Base-by-base conservation (phyloP, 139 green algal genomes). In the Haematococcus lacustris region DNA sequence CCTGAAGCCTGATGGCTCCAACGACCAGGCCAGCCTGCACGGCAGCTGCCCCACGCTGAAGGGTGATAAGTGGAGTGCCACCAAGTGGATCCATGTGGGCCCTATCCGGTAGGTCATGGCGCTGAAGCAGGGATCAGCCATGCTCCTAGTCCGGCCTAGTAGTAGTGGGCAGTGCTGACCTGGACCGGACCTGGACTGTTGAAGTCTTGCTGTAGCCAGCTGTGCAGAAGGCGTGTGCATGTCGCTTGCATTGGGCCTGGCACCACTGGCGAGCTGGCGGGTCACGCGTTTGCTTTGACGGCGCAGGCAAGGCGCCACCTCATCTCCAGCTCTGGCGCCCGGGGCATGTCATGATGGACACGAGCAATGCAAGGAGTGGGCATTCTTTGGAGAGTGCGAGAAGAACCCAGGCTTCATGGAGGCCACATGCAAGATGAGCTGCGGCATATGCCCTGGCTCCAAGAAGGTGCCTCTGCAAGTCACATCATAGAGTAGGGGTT, bases 21-120 rank as follows among this genome's bases (percentile, higher is more conserved):
- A 76, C 21, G 83, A 89, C 68, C 38, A 51, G 0, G 66, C 64
- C 34, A 81, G 70, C 66, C 64, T 87, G 38, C 87, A 91, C 64
- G 81, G 83, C 67, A 80, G 68, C 71, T 92, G 87, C 75, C 85
- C 87, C 21, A 86, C 80, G 1, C 35, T 77, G 1, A 74, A 76
- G 39, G 85, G 87, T n/a, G 66, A 83, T 37, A 91, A 89, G 59
- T 92, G 85, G 85, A 84, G 72, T 13, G 86, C 91, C 28, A 97
- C 91, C 40, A 94, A 93, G 71, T 97, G 91, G 89, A 94, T 97
- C 41, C 90, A 93, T 68, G 78, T 91, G 2, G 74, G 34, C 1
- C 72, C 66, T 2, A 85, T 88, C 71, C 63, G 73, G 85, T 83
- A 60, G 60, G 61, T 72, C 3, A 6, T 17, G 6, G 53, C n/a